Conservation (phyloP, 257 asterid species). For the Capsicum baccatum region DNA sequence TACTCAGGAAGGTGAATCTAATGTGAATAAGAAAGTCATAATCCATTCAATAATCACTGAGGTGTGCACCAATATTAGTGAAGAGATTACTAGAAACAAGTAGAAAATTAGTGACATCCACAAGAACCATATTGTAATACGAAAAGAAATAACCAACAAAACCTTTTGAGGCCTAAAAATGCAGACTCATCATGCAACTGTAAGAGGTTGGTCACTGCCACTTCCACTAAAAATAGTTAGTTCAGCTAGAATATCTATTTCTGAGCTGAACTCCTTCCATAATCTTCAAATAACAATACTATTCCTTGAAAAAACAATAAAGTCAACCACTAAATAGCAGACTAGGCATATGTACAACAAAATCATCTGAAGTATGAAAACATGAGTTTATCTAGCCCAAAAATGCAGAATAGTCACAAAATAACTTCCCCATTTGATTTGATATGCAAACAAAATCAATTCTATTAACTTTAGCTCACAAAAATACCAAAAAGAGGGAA, state of each 20-base stretch:
- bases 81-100: background rate
- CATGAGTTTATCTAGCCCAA: background rate
- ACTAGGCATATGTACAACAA: background rate
- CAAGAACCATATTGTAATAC: background rate
- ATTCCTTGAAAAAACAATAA: background rate
- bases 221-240: background rate
- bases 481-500: slow-evolving; percentile 1
- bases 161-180: slow-evolving; percentile 10
- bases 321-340: background rate
- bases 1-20: background rate
- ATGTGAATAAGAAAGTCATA: background rate
- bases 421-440: background rate
- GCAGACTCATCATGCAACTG: background rate
- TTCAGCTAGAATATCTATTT: background rate
- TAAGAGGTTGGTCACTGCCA: background rate
- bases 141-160: background rate
- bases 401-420: background rate
- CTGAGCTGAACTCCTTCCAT: background rate
- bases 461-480: background rate
- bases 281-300: background rate
- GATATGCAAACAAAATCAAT: background rate
- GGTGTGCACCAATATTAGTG: background rate
- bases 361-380: background rate
- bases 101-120: background rate
- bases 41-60: background rate